Base-by-base conservation (phyloP, 257 asterid genomes). In the Nicotiana otophora region DNA sequence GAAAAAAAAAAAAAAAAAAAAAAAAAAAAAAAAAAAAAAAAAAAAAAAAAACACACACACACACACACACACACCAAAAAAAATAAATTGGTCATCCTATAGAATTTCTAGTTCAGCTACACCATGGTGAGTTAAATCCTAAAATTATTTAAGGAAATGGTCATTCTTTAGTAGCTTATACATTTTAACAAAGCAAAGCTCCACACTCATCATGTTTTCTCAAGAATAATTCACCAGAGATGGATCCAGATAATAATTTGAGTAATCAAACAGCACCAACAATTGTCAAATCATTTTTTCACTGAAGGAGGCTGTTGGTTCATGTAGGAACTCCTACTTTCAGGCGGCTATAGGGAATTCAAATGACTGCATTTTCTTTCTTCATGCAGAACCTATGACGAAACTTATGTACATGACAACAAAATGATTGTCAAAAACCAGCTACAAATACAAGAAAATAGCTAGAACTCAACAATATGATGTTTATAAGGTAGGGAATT, bases 391-490 rank as follows among this genome's bases (percentile, higher is more conserved):
- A 80, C n/a, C 77, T 79, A 28, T 0, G 42, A n/a, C 9, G 28
- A 4, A 48, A 26, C 62, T 8, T 15, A 74, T 48, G 15, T 26
- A 48, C 63, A 51, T 51, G 80, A 75, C 26, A 1, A 51, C 63
- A 51, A 75, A 26, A 75, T 5, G 10, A 74, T 7, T 75, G 80
- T 75, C 46, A 48, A 9, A 81, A 7, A 33, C 53, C 14, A 39
- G 36, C n/a, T 57, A 65, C 79, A 85, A 74, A 36, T 46, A 70
- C 48, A 81, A 53, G 68, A 30, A 23, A n/a, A 46, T 7, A 75
- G 80, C 28, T 75, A 75, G 72, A 70, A 78, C 20, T 46, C 69
- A 23, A 57, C 11, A 42, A 16, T 4, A 82, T 15, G 61, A 83
- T 63, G 28, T 31, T 77, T 34, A n/a, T 28, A 66, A 65, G 36